Evolutionary conservation across 2,329 filamentous ascomycete genomes (phyloP), one percentile per base, ranked within the genome.

Genomic region (Phialemoniopsis sp.): DNA sequence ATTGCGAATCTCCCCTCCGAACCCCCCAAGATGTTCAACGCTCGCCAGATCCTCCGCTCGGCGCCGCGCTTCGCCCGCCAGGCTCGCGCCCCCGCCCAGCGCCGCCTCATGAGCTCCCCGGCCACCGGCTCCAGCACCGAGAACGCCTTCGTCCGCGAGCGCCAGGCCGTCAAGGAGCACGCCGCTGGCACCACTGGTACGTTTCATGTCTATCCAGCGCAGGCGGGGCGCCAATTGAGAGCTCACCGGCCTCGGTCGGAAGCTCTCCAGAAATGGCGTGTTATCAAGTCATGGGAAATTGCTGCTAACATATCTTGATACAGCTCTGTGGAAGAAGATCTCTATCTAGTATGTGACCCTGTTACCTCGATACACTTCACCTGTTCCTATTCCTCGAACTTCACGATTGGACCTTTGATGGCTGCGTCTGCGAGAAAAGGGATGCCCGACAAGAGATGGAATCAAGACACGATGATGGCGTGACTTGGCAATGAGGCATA

Each of bases 271-370:
- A 6, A 17, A 17, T 10, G 9, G 15, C 21, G 21, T 26, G 21
- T 26, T 26, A 18, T 29, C 39, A 19, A 29, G 31, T 26, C n/a
- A 31, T 13, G 7, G 18, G 29, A 17, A 18, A 28, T 33, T 32
- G 28, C 45, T 46, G 45, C 63, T 72, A 52, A 70, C 59, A 13
- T 37, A 35, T 29, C 3, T 44, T 48, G 39, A 43, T n/a, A 40
- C 60, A 95, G 91, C 89, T 58, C 81, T 95, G 58, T 98, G 93
- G 93, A 83, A 80, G 68, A 97, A 94, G 78, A 84, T 97, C 57
- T 93, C 89, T 50, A 76, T 96, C 75, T 97, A 88, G 90, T 96
- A 88, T 70, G 87, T 72, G 51, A 39, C 49, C 50, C 40, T 42
- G 37, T 31, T 29, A 39, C 36, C n/a, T 26, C 21, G 21, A 26